Base-by-base conservation (phyloP, 2,329 filamentous ascomycete species). In the Claviceps capensis region DNA sequence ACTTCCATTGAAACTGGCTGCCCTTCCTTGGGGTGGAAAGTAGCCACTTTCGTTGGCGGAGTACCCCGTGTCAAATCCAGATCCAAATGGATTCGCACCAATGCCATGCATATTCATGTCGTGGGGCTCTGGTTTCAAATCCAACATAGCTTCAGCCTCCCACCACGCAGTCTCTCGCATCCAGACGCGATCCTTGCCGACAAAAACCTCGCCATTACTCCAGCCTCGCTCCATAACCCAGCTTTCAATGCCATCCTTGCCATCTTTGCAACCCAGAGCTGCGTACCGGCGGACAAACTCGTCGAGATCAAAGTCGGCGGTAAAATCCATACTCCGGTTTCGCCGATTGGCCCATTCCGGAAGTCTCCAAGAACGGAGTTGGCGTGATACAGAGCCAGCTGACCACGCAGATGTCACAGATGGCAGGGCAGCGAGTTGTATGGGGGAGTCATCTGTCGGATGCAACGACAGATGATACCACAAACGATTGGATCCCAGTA, bases 331-430 rank as follows among this genome's bases (percentile, higher is more conserved):
- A 60, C 85, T 82, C 65, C 88, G 88, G 65, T 90, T 94, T 48
- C 93, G 81, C 52, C 91, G 83, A 64, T 97, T 98, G 1, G 90
- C 88, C 93, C 93, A 98, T 66, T 98, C 93, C 0, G 93, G 86
- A 16, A 98, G 74, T 61, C 93, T 81, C 91, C 93, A 98, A 2
- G 89, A 81, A 17, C 93, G 86, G 17, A 98, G 78, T 67, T 98
- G 93, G 53, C 89, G 84, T 2, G 93, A 98, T 0, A 98, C 86
- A 2, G 86, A 83, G 23, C 88, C 89, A 1, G 93, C 93, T 48
- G 91, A 95, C 93, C 93, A 98, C 1, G 86, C 81, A 1, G 87
- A 86, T n/a, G 81, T 86, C 38, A 83, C 76, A 0, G 86, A 80
- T 0, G 83, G 78, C 22, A 87, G 72, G 19, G 81, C 78, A n/a